These are phyloP conservation scores for Fistulinella prunicolor DNA, from an alignment of 768 basidiomycete genomes.

Conservation along the genomic window DNA sequence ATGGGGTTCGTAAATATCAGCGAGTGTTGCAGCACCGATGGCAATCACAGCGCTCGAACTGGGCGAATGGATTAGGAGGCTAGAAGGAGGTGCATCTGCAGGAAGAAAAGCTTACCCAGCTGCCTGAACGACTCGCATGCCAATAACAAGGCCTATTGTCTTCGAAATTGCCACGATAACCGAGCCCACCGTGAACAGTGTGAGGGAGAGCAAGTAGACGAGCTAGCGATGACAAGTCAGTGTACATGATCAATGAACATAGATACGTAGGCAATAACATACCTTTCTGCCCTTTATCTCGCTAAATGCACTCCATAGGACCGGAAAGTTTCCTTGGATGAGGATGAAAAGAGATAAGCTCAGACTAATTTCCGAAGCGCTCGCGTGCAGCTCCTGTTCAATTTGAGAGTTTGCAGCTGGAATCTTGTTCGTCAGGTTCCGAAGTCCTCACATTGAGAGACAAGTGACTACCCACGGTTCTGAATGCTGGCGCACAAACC, in stretches of 20 bases:
- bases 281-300: slow-evolving; percentile 75
- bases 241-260: neutral
- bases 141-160: slow-evolving; percentile 57
- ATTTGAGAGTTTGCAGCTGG: slow-evolving; percentile 68
- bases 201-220: slow-evolving; percentile 54
- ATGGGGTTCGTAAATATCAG: slow-evolving; percentile 36
- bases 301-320: slow-evolving; percentile 32
- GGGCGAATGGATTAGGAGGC: neutral
- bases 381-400: slow-evolving; percentile 58
- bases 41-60: slow-evolving; percentile 68
- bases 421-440: neutral
- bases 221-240: slow-evolving; percentile 31
- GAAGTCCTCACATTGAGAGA: neutral
- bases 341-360: slow-evolving; percentile 71
- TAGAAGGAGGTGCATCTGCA: neutral
- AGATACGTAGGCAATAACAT: slow-evolving; percentile 6
- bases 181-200: slow-evolving; percentile 53
- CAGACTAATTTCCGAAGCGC: slow-evolving; percentile 59
- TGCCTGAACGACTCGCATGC: slow-evolving; percentile 65
- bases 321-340: slow-evolving; percentile 54
- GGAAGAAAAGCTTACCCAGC: slow-evolving; percentile 44
- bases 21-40: slow-evolving; percentile 69
- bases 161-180: slow-evolving; percentile 56
- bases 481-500: slow-evolving; percentile 29
- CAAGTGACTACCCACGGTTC: slow-evolving; percentile 21